phyloP scores from a whole-genome alignment of 176 grass and related monocot species.

The Phragmites australis region DNA sequence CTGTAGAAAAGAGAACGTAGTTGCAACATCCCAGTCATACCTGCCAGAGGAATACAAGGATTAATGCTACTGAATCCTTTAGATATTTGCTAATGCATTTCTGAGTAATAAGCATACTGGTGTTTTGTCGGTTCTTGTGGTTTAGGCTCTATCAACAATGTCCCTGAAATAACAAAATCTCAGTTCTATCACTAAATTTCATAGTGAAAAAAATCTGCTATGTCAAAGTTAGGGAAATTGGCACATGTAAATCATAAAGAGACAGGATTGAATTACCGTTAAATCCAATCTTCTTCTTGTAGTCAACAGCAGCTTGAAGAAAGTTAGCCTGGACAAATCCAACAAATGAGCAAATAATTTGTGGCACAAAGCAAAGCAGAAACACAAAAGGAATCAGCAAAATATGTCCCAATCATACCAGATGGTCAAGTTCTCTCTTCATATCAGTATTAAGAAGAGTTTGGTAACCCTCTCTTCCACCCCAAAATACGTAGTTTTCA shows the following conservation, averaged over 20 bases:
- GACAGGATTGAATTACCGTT: slow-evolving; percentile 52
- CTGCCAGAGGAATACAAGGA: slow-evolving; percentile 47
- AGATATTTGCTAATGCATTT: background rate
- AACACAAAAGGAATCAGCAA: background rate
- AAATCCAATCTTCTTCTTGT: slow-evolving; percentile 97
- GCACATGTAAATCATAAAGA: slow-evolving; percentile 13
- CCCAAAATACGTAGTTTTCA: slow-evolving; percentile 99
- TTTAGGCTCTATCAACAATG: slow-evolving; percentile 88
- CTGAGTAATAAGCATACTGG: slow-evolving; percentile 61
- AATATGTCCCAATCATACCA: slow-evolving; percentile 47
- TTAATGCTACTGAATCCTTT: slow-evolving; percentile 1
- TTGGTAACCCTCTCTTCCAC: slow-evolving; percentile 93
- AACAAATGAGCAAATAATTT: slow-evolving; percentile 8
- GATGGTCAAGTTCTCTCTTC: slow-evolving; percentile 95
- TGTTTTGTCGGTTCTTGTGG: slow-evolving; percentile 99
- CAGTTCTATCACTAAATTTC: background rate
- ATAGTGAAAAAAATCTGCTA: background rate
- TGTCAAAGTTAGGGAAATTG: background rate
- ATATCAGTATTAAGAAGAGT: slow-evolving; percentile 96
- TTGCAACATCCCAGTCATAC: slow-evolving; percentile 99
- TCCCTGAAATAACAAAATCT: slow-evolving; percentile 53
- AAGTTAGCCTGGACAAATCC: slow-evolving; percentile 73
- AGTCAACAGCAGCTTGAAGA: slow-evolving; percentile 85
- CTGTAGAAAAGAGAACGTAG: slow-evolving; percentile 86
- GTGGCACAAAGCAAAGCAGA: background rate